A percentile compares a stretch with the other conserved stretches of the same genome.
These are phyloP conservation scores for Iberis amara DNA, from an alignment of 441 rosid genomes.

Conservation along the genomic window DNA sequence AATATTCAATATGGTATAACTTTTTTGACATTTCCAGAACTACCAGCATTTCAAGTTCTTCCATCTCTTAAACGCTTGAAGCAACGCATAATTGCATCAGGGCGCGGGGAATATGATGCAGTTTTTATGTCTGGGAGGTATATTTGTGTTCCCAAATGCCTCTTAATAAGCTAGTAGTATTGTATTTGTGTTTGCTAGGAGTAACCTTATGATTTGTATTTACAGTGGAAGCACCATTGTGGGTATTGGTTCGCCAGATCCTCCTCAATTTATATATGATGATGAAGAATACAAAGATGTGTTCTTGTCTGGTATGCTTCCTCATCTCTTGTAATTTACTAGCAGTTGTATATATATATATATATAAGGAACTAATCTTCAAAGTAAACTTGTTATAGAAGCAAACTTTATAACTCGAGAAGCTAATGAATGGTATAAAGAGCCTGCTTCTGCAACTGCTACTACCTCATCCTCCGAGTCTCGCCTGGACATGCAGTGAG, in stretches of 20 bases:
- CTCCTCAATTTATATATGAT: slow-evolving; percentile 78
- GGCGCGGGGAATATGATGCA: slow-evolving; percentile 81
- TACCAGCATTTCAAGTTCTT: slow-evolving; percentile 85
- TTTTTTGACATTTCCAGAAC: slow-evolving; percentile 46
- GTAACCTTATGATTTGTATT: background rate
- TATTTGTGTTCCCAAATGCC: background rate
- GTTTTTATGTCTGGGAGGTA: slow-evolving; percentile 98
- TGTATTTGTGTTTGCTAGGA: background rate
- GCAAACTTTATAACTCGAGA: slow-evolving; percentile 77
- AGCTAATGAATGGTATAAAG: slow-evolving; percentile 68
- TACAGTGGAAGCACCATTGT: slow-evolving; percentile 91
- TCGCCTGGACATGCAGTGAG: slow-evolving; percentile 30
- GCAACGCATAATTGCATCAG: slow-evolving; percentile 69
- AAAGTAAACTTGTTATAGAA: slow-evolving; percentile 43
- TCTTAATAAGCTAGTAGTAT: background rate
- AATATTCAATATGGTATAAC: slow-evolving; percentile 6
- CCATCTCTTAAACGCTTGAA: slow-evolving; percentile 79
- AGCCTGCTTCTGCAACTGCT: slow-evolving; percentile 53
- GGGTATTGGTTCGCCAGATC: slow-evolving; percentile 91
- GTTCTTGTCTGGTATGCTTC: slow-evolving; percentile 65
- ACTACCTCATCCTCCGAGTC: slow-evolving; percentile 33
- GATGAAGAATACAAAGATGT: slow-evolving; percentile 76
- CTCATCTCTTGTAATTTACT: slow-evolving; percentile 1
- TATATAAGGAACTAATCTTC: slow-evolving; percentile 2
- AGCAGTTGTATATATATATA: slow-evolving; percentile 4